phyloP scores from a whole-genome alignment of 1,284 basidiomycete species.

The Cutaneotrichosporon daszewskae region DNA sequence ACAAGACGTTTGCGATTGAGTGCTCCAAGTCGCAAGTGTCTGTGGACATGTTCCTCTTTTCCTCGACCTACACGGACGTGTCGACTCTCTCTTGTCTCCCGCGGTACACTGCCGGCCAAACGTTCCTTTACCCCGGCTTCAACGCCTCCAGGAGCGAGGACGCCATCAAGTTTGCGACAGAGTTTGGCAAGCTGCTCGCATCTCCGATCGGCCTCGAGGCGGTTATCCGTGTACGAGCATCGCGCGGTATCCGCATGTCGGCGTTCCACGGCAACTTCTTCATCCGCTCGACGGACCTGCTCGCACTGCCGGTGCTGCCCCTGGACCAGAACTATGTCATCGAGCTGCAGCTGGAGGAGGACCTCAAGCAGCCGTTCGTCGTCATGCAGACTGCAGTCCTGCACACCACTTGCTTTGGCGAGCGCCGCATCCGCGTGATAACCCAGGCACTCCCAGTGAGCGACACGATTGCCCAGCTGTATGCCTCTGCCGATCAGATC shows the following conservation, averaged over 20 bases:
- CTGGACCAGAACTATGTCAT: constrained; percentile 96
- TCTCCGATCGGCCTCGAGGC: constrained; percentile 96
- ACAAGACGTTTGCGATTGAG: constrained; percentile 98
- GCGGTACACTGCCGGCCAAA: constrained; percentile 96
- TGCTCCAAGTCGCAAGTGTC: constrained; percentile 96
- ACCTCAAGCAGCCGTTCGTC: constrained; percentile 83
- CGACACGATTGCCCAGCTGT: constrained; percentile 85
- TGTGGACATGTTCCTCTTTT: constrained; percentile 99
- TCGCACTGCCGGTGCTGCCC: constrained; percentile 94
- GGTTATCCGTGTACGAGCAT: constrained; percentile 94
- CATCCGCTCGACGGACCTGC: constrained; percentile 91
- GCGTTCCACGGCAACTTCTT: constrained; percentile 99
- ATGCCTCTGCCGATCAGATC: constrained; percentile 89
- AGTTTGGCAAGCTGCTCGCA: constrained; percentile 87
- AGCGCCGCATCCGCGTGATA: constrained; percentile 91
- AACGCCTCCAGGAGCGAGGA: constrained; percentile 91
- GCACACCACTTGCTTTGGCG: constrained; percentile 92
- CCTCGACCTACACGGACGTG: constrained; percentile 88
- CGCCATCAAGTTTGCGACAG: constrained; percentile 95
- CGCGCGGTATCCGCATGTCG: constrained; percentile 88
- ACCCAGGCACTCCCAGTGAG: constrained; percentile 91
- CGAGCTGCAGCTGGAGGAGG: constrained; percentile 96
- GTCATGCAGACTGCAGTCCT: constrained; percentile 94
- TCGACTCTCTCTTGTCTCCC: constrained; percentile 75
- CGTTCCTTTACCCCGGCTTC: constrained; percentile 98